phyloP scores from a whole-genome alignment of 164 flowering plant genomes.

The Macadamia tetraphylla region DNA sequence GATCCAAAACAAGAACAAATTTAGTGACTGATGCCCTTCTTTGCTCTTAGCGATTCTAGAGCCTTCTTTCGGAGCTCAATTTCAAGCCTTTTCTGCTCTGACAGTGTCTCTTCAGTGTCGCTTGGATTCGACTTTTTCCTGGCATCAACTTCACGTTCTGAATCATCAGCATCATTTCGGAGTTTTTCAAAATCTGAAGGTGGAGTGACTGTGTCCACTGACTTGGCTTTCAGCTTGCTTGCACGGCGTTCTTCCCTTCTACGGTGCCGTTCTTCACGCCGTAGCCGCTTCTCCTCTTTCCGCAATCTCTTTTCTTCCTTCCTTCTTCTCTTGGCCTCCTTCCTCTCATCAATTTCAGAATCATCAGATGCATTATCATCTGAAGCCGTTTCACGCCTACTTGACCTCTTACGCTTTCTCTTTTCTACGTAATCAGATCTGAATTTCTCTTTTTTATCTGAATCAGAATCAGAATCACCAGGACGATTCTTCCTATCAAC shows the following conservation, averaged over 20 bases:
- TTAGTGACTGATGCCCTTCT: conserved; percentile 59
- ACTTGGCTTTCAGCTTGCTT: conserved; percentile 21
- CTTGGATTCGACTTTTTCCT: conserved; percentile 28
- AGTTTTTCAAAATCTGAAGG: conserved; percentile 27
- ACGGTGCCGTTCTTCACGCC: conserved; percentile 33
- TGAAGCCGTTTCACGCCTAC: conserved; percentile 12
- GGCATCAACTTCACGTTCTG: conserved; percentile 38
- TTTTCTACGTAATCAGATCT: conserved; percentile 33
- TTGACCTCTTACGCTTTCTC: conserved; percentile 26
- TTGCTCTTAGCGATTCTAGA: conserved; percentile 85
- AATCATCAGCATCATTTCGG: conserved; percentile 24
- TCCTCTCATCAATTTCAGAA: conserved; percentile 25
- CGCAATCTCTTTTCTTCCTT: conserved; percentile 31
- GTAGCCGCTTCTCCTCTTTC: conserved; percentile 31
- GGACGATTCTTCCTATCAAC: conserved; percentile 21
- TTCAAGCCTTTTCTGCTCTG: conserved; percentile 72
- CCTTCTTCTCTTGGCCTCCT: conserved; percentile 28
- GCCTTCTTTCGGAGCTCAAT: conserved; percentile 91
- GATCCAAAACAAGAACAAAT: conserved; percentile 14
- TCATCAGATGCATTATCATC: conserved; percentile 18
- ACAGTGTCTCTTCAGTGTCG: conserved; percentile 41
- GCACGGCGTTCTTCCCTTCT: conserved; percentile 33
- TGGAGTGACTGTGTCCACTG: conserved; percentile 21
- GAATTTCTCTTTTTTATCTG: conserved; percentile 40
- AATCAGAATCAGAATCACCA: conserved; percentile 34